Base-by-base conservation (phyloP, 1,139 yeast species). In the Taphrina communis region DNA sequence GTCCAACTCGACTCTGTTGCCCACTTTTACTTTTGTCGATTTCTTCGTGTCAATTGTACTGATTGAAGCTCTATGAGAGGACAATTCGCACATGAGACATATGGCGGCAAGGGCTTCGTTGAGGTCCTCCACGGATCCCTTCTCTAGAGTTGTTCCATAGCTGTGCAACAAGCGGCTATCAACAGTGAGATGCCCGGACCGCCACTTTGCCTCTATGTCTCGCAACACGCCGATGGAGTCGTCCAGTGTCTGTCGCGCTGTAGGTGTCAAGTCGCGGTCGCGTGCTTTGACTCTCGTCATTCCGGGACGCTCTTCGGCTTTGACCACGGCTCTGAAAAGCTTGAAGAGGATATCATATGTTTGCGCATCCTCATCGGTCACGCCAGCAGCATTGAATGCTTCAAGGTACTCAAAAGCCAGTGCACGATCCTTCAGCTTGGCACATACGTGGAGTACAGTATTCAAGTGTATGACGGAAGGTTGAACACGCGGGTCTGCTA, bases 391-490 rank as follows among this genome's bases (percentile, higher is more conserved):
- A 9, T 31, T 44, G 38, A 63, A 53, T 21, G n/a, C 36, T 21
- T 42, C 59, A 17, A 63, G 35, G 11, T 36, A 31, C 8, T 53
- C 61, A 39, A 36, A 56, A 7, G 56, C 67, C 8, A 57, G 55
- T 14, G 46, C 17, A 12, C 42, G 12, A 17, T 63, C 67, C 52
- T 63, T 55, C 38, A 46, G 4, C 39, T 53, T 42, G 19, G 46
- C 39, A 14, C 61, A 35, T 9, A 46, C 42, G 8, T 63, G 25
- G 39, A 63, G 56, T 12, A 51, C 67, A 6, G 67, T 61, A 46
- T 63, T 63, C 42, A 63, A 55, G 19, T 63, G 67, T 12, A 63
- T 53, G 21, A 36, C 17, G 31, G 51, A 38, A 6, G 67, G 67
- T 38, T 25, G 31, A n/a, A 63, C 48, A 6, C 61, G 53, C 39